Base-by-base conservation (phyloP, 176 grass and related monocot genomes). In the Raddia distichophylla region DNA sequence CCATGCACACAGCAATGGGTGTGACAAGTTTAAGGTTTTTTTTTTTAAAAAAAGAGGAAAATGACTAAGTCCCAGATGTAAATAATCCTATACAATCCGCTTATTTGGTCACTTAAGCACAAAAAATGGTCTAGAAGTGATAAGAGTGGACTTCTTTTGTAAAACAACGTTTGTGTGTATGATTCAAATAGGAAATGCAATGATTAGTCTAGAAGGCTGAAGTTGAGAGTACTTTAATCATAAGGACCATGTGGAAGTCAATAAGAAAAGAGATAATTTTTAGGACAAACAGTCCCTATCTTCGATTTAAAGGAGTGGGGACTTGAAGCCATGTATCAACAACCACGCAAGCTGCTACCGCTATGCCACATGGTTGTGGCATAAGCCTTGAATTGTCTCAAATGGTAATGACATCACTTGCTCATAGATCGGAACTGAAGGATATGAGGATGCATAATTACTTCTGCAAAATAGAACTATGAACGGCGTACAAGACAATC, bases 201-300 rank as follows among this genome's bases (percentile, higher is more conserved):
- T 13, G 37, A 13, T 45, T 3, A 45, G 65, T 45, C 7, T 67
- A 16, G 40, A 45, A 67, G 37, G 65, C 40, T 45, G 1, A 10
- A 11, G 37, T 45, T 67, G 64, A 67, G 16, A 66, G 64, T 66
- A 63, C 10, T 34, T 63, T 32, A 63, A 64, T 67, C 35, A 67
- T 42, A 44, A 67, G 42, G 40, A 68, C 65, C 18, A 46, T 9
- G 8, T 16, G 46, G 65, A 68, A 68, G 16, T 44, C 42, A 15
- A 69, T 18, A 47, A 46, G 1, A n/a, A 53, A 53, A 5, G 13
- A 53, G 13, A 53, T 40, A 40, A 53, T 53, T 53, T 4, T 53
- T 53, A 53, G 51, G 51, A 53, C 13, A 14, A 46, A 15, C 13
- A 53, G 13, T 50, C 13, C 51, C 13, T 53, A 53, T 15, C 13